Conservation (phyloP, 2,329 filamentous ascomycete genomes). For the Scedosporium minutisporum region DNA sequence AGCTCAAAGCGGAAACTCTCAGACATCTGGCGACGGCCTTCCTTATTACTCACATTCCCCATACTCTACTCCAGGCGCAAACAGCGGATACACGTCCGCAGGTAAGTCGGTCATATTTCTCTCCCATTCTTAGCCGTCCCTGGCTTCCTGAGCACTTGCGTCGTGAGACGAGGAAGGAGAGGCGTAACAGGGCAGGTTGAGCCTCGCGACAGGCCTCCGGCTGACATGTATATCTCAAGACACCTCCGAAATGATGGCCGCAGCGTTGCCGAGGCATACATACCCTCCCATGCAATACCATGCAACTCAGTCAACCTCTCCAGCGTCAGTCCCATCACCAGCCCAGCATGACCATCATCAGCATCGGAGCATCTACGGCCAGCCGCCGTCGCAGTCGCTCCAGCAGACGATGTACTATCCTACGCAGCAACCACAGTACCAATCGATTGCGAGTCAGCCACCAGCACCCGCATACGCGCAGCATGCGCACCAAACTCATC, state of each 20-base stretch:
- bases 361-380: conserved; percentile 77
- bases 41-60: conserved; percentile 71
- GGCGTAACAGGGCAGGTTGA: neutral
- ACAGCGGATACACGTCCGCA: conserved; percentile 78
- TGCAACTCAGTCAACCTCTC: conserved; percentile 90
- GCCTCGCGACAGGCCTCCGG: neutral
- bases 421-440: conserved; percentile 50
- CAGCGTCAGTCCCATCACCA: conserved; percentile 83
- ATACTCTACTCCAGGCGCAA: conserved; percentile 73
- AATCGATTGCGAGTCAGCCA: conserved; percentile 56
- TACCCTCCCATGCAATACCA: conserved; percentile 89
- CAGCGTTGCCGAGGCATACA: conserved; percentile 60
- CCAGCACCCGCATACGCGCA: conserved; percentile 51
- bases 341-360: conserved; percentile 89
- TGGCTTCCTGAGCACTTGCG: conserved; percentile 5
- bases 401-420: conserved; percentile 73
- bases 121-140: conserved; percentile 7
- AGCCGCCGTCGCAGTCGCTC: conserved; percentile 67
- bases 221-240: conserved; percentile 25
- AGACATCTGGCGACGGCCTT: conserved; percentile 54
- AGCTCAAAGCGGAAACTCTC: conserved; percentile 50
- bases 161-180: neutral
- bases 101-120: conserved; percentile 47
- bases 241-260: conserved; percentile 59
- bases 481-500: conserved; percentile 44